A percentile compares a stretch with the other conserved stretches of the same genome.
Evolutionary conservation across 345 rosid species (phyloP).

Genomic region (Rhodamnia rubescens): DNA sequence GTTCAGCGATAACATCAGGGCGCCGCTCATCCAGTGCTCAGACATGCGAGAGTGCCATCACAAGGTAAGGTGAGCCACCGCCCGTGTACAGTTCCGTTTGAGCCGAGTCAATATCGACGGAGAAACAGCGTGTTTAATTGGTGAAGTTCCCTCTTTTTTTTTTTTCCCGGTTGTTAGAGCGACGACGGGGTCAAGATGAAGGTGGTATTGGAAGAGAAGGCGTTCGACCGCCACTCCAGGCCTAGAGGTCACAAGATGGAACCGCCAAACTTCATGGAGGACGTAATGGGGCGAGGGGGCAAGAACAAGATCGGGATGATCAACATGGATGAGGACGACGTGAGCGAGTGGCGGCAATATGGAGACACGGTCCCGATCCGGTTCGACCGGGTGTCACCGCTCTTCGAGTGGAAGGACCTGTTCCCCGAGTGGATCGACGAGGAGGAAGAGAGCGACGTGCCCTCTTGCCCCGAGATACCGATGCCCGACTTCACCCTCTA

Average conservation of each 20-base stretch:
- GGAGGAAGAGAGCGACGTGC: slow-evolving; percentile 67
- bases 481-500: slow-evolving; percentile 51
- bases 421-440: slow-evolving; percentile 98
- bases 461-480: slow-evolving; percentile 75
- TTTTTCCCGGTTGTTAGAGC: slow-evolving; percentile 11
- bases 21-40: slow-evolving; percentile 65
- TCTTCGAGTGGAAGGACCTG: slow-evolving; percentile 60
- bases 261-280: slow-evolving; percentile 51
- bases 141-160: not conserved
- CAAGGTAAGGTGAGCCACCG: slow-evolving; percentile 82
- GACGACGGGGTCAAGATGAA: slow-evolving; percentile 56
- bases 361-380: slow-evolving; percentile 42
- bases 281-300: slow-evolving; percentile 23
- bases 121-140: not conserved
- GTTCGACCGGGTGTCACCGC: slow-evolving; percentile 48
- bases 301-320: slow-evolving; percentile 71
- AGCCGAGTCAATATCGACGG: not conserved
- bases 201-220: slow-evolving; percentile 32
- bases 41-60: slow-evolving; percentile 57
- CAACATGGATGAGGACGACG: slow-evolving; percentile 63
- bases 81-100: not conserved
- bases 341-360: slow-evolving; percentile 36
- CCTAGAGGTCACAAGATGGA: slow-evolving; percentile 38
- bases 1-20: slow-evolving; percentile 8
- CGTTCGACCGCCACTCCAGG: not conserved